phyloP scores from a whole-genome alignment of 75 land plant genomes.

The Picea sitchensis region DNA sequence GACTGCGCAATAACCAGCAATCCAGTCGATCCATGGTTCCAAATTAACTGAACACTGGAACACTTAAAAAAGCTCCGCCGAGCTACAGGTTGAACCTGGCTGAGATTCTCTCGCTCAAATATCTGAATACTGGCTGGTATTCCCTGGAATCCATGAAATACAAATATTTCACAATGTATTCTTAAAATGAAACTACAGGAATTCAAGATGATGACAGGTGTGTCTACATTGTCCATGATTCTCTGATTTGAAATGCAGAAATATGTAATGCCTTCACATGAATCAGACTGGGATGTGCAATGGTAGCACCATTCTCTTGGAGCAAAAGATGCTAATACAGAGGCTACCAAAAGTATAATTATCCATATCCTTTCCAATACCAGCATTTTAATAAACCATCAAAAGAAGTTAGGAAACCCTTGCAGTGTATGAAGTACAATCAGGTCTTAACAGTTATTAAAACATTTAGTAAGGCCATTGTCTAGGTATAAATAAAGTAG shows the following conservation, averaged over 20 bases:
- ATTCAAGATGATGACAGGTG: background rate
- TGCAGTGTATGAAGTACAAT: background rate
- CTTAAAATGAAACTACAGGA: background rate
- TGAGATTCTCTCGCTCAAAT: conserved; percentile 49
- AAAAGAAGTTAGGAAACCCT: background rate
- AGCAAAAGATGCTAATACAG: background rate
- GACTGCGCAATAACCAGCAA: conserved; percentile 78
- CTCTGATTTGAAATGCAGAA: background rate
- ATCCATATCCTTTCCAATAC: too few relatives aligned
- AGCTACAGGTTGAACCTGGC: conserved; percentile 69
- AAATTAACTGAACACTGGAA: conserved; percentile 66
- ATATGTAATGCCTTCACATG: background rate
- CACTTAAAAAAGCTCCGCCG: conserved; percentile 88
- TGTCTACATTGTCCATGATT: background rate
- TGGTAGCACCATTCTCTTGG: background rate
- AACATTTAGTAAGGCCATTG: background rate
- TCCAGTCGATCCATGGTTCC: conserved; percentile 92
- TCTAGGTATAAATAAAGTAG: background rate
- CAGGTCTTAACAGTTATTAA: background rate
- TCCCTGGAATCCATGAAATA: conserved; percentile 53
- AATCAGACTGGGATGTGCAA: background rate
- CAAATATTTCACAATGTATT: background rate
- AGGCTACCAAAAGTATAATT: too few relatives aligned
- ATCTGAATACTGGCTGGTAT: conserved; percentile 92
- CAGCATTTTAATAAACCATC: background rate